Evolutionary conservation across 495 filamentous ascomycete species (phyloP).

Genomic region (Neurospora tetraspora): DNA sequence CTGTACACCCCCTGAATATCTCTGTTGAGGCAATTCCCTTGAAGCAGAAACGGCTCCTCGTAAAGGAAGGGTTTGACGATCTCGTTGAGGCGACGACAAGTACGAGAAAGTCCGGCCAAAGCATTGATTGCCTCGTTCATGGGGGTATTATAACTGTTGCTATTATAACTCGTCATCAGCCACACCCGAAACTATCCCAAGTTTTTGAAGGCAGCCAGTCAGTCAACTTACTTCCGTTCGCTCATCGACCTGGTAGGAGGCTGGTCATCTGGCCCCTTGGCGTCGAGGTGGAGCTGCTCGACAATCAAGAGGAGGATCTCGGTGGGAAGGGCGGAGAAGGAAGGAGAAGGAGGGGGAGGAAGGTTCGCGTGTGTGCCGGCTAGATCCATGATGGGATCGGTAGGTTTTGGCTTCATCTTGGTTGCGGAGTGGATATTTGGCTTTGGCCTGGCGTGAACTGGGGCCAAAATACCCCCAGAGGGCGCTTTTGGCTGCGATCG

Average conservation of each 20-base stretch:
- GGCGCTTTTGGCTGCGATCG: too few relatives aligned
- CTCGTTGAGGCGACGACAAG: not conserved
- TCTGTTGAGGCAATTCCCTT: not conserved
- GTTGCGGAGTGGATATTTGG: too few relatives aligned
- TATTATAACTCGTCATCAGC: not conserved
- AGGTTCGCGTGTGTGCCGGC: not conserved
- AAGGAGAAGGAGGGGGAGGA: not conserved
- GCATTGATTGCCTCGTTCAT: not conserved
- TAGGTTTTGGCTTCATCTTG: not conserved
- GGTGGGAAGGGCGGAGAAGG: not conserved
- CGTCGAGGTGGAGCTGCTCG: not conserved
- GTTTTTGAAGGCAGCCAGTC: not conserved
- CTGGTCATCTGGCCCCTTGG: not conserved
- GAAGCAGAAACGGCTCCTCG: not conserved
- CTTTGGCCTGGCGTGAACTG: too few relatives aligned
- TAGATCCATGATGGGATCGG: not conserved
- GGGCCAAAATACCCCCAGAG: too few relatives aligned
- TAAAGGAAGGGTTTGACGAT: not conserved
- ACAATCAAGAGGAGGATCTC: not conserved
- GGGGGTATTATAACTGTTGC: not conserved
- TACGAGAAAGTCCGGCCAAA: not conserved
- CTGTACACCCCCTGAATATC: not conserved
- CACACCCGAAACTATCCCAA: not conserved
- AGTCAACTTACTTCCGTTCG: not conserved
- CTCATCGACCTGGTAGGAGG: not conserved